phyloP scores from a whole-genome alignment of 768 basidiomycete species.

The Kwoniella newhampshirensis region DNA sequence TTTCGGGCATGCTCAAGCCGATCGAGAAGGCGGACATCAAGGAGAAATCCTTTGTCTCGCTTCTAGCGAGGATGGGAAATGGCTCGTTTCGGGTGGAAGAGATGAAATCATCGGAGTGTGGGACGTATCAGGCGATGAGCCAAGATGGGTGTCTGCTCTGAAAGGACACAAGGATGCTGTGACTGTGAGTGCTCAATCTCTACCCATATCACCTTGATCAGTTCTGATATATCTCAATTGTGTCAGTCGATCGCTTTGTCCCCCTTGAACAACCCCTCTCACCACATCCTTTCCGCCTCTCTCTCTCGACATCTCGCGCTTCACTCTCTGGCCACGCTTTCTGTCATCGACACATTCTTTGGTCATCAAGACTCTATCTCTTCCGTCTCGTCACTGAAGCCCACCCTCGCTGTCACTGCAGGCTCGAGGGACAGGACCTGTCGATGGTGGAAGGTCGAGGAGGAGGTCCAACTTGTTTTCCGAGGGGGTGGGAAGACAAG shows the following conservation, averaged over 20 bases:
- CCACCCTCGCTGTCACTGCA: conserved; percentile 79
- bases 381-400: conserved; percentile 73
- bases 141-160: conserved; percentile 76
- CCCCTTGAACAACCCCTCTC: conserved; percentile 66
- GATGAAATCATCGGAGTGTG: conserved; percentile 82
- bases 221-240: conserved; percentile 55
- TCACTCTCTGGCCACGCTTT: conserved; percentile 64
- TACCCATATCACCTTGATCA: conserved; percentile 24
- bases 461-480: conserved; percentile 93
- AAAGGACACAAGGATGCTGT: conserved; percentile 72
- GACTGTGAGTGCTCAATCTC: conserved; percentile 59
- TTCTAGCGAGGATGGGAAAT: conserved; percentile 77
- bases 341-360: conserved; percentile 92
- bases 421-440: conserved; percentile 89
- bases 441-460: conserved; percentile 93
- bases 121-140: conserved; percentile 62
- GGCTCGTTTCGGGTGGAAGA: conserved; percentile 80
- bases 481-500: conserved; percentile 84
- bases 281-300: conserved; percentile 71
- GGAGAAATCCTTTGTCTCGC: conserved; percentile 84
- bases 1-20: conserved; percentile 44
- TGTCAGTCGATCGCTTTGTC: conserved; percentile 69
- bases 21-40: conserved; percentile 73
- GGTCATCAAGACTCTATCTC: conserved; percentile 91
- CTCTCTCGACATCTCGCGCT: conserved; percentile 70